These are phyloP conservation scores for Pilaira anomala DNA, from an alignment of 192 early-diverging fungal species.

Conservation along the genomic window DNA sequence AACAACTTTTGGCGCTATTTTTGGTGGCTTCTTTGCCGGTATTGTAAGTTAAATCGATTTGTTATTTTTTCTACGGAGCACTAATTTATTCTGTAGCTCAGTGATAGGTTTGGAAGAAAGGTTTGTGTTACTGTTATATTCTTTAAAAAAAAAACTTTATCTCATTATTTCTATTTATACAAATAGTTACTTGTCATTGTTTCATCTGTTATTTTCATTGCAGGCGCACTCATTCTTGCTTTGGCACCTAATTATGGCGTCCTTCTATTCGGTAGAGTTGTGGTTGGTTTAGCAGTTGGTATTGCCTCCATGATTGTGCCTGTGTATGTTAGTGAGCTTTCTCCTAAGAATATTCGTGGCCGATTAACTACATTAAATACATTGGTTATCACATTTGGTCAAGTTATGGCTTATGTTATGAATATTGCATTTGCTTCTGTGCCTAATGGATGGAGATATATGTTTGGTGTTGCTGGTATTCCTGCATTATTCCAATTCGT, in stretches of 20 bases:
- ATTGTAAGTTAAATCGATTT: constrained; percentile 6
- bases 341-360: constrained; percentile 50
- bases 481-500: constrained; percentile 52
- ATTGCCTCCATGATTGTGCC: constrained; percentile 56
- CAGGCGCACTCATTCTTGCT: constrained; percentile 48
- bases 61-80: too few species aligned
- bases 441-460: constrained; percentile 51
- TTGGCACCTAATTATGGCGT: constrained; percentile 42
- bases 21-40: constrained; percentile 51
- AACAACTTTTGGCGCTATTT: constrained; percentile 55
- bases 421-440: constrained; percentile 44
- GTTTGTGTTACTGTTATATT: constrained; percentile 5
- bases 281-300: constrained; percentile 54
- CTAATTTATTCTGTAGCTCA: constrained; percentile 16
- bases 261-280: constrained; percentile 47
- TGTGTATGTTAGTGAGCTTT: constrained; percentile 43
- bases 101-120: constrained; percentile 36
- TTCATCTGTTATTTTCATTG: constrained; percentile 45
- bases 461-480: constrained; percentile 52
- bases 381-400: constrained; percentile 50
- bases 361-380: constrained; percentile 52
- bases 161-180: too few species aligned
- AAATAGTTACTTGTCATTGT: constrained; percentile 41
- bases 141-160: not conserved
- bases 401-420: constrained; percentile 53